These are phyloP conservation scores for Solanum etuberosum DNA, from an alignment of 257 asterid species.

Conservation along the genomic window DNA sequence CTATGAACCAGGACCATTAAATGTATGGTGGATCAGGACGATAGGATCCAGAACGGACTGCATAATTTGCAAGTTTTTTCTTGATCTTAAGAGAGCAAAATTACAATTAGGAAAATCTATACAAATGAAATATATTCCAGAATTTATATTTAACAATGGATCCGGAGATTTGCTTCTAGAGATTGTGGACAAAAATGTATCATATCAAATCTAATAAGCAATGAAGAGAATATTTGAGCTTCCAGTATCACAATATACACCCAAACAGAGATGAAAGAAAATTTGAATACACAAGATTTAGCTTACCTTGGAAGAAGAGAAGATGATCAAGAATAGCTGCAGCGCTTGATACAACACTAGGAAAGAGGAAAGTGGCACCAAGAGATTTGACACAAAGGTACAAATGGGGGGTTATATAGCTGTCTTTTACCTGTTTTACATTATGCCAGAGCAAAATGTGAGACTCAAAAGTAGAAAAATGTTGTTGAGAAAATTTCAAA, in stretches of 20 bases:
- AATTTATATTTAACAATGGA: neutral
- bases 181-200: neutral
- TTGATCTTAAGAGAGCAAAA: neutral
- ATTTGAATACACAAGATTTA: neutral
- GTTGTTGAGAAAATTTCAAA: neutral
- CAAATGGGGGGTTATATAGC: neutral
- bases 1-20: neutral
- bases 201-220: neutral
- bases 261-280: neutral
- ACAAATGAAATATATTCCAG: neutral
- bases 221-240: neutral
- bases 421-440: neutral
- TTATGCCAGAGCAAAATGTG: neutral
- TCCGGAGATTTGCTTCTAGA: neutral
- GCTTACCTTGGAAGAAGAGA: neutral
- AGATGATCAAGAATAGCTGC: neutral
- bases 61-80: neutral
- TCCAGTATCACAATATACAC: neutral
- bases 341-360: neutral
- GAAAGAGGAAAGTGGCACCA: neutral
- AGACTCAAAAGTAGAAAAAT: neutral
- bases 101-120: neutral
- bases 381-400: neutral
- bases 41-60: neutral
- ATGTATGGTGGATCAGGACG: neutral